Evolutionary conservation across 495 filamentous ascomycete genomes (phyloP).

Genomic region (Zalerion maritima): DNA sequence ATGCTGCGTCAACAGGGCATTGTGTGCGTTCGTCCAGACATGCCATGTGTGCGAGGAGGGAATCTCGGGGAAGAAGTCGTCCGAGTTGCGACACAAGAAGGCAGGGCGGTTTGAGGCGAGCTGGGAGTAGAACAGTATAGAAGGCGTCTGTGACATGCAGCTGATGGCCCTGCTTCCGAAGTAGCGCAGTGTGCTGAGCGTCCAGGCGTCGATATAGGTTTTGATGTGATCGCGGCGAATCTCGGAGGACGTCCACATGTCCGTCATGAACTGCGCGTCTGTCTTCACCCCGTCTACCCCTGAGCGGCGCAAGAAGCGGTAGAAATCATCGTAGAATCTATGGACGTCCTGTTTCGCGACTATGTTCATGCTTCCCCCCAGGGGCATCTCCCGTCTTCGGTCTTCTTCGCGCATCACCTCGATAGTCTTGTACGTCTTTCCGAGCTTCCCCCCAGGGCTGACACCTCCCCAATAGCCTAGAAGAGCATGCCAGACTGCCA

Average conservation of each 20-base stretch:
- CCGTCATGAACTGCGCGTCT: constrained; percentile 77
- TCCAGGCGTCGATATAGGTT: constrained; percentile 80
- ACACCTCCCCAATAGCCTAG: constrained; percentile 93
- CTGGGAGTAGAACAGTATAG: constrained; percentile 71
- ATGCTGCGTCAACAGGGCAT: constrained; percentile 60
- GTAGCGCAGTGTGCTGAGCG: constrained; percentile 55
- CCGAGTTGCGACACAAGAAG: constrained; percentile 68
- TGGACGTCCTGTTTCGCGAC: constrained; percentile 56
- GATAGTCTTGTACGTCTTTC: constrained; percentile 62
- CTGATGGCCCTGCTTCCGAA: constrained; percentile 69
- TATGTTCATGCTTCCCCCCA: constrained; percentile 53
- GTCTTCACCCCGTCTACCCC: constrained; percentile 81
- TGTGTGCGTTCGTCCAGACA: constrained; percentile 86
- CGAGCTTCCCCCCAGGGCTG: constrained; percentile 53
- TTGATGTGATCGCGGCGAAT: constrained; percentile 52
- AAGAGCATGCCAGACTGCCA: constrained; percentile 94
- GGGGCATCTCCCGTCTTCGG: constrained; percentile 34
- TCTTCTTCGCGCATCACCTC: constrained; percentile 38
- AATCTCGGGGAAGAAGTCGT: constrained; percentile 84
- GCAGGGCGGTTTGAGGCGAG: constrained; percentile 55
- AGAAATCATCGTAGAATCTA: constrained; percentile 83
- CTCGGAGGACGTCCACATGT: constrained; percentile 52
- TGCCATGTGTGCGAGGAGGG: constrained; percentile 79
- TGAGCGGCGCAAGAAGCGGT: constrained; percentile 50
- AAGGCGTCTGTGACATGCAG: constrained; percentile 82